phyloP scores from a whole-genome alignment of 2,329 filamentous ascomycete species.

The Talaromyces verruculosus region DNA sequence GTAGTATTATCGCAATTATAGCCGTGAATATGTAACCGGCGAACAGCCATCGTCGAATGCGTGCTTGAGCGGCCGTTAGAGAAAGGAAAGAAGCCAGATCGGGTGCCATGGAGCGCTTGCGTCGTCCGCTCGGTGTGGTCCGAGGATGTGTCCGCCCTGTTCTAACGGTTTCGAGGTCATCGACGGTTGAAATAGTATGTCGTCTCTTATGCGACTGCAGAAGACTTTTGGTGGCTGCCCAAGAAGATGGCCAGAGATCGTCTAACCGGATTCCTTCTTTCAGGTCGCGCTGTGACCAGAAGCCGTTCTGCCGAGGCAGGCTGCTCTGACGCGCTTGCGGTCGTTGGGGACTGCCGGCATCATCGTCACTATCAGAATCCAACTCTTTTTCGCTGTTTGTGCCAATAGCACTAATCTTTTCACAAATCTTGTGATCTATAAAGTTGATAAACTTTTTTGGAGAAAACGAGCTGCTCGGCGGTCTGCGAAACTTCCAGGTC shows the following conservation, averaged over 20 bases:
- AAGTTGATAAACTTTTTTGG: constrained; percentile 41
- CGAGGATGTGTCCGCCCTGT: constrained; percentile 29
- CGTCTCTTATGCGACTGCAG: constrained; percentile 30
- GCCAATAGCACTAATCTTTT: constrained; percentile 47
- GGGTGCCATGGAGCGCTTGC: constrained; percentile 64
- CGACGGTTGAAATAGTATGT: constrained; percentile 56
- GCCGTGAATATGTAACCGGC: constrained; percentile 73
- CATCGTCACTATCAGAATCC: constrained; percentile 43
- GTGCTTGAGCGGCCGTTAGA: constrained; percentile 76
- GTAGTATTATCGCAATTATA: constrained; percentile 65
- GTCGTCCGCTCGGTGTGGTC: constrained; percentile 63
- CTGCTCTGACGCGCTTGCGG: constrained; percentile 26
- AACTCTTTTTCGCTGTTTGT: constrained; percentile 34
- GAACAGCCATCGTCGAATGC: constrained; percentile 77
- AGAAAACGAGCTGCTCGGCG: constrained; percentile 41
- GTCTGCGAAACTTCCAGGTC: constrained; percentile 79
- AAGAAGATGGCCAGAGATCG: constrained; percentile 26
- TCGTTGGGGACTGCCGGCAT: constrained; percentile 30
- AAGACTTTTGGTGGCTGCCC: constrained; percentile 24
- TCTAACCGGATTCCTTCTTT: constrained; percentile 29
- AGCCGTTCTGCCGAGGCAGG: constrained; percentile 18
- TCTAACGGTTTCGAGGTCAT: constrained; percentile 29
- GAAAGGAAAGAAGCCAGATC: constrained; percentile 72
- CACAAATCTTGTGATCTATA: constrained; percentile 49
- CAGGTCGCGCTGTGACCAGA: constrained; percentile 15